These are phyloP conservation scores for Candida xiaguanensis DNA, from an alignment of 805 yeast species.

Conservation along the genomic window DNA sequence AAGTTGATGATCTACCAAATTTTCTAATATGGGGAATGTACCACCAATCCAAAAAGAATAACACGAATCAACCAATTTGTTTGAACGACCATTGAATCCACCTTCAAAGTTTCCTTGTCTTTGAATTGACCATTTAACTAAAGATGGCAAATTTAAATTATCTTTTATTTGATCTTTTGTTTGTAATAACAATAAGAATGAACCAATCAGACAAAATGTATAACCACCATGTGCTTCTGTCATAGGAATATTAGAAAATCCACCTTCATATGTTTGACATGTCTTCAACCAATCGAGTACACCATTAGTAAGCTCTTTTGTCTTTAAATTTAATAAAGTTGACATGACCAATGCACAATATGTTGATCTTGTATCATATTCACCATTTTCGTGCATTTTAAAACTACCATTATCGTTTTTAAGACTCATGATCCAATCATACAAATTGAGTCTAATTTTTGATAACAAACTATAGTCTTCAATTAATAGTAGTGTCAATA, in stretches of 20 bases:
- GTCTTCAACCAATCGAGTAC: slow-evolving; percentile 55
- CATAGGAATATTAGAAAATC: slow-evolving; percentile 77
- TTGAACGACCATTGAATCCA: slow-evolving; percentile 86
- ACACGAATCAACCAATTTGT: slow-evolving; percentile 94
- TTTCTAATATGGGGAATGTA: slow-evolving; percentile 58
- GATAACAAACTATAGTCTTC: slow-evolving; percentile 35
- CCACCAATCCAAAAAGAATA: slow-evolving; percentile 97
- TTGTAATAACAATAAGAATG: slow-evolving; percentile 53
- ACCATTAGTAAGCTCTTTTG: slow-evolving; percentile 54
- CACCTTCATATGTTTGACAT: slow-evolving; percentile 95
- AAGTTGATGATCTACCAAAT: slow-evolving; percentile 27
- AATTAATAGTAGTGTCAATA: slow-evolving; percentile 56
- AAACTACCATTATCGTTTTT: slow-evolving; percentile 76
- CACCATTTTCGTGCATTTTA: slow-evolving; percentile 73
- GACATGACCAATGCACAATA: slow-evolving; percentile 84
- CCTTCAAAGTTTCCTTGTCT: slow-evolving; percentile 77
- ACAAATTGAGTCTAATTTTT: slow-evolving; percentile 36
- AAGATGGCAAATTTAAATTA: slow-evolving; percentile 37
- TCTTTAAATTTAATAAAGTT: slow-evolving; percentile 56
- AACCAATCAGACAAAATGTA: slow-evolving; percentile 75
- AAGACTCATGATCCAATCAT: slow-evolving; percentile 61
- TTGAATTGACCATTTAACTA: slow-evolving; percentile 64
- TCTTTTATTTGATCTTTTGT: slow-evolving; percentile 21
- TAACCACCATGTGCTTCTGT: slow-evolving; percentile 97
- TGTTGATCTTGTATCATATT: slow-evolving; percentile 77